Conservation (phyloP, 371 early-diverging fungal species). For the Syncephalastrum monosporum region DNA sequence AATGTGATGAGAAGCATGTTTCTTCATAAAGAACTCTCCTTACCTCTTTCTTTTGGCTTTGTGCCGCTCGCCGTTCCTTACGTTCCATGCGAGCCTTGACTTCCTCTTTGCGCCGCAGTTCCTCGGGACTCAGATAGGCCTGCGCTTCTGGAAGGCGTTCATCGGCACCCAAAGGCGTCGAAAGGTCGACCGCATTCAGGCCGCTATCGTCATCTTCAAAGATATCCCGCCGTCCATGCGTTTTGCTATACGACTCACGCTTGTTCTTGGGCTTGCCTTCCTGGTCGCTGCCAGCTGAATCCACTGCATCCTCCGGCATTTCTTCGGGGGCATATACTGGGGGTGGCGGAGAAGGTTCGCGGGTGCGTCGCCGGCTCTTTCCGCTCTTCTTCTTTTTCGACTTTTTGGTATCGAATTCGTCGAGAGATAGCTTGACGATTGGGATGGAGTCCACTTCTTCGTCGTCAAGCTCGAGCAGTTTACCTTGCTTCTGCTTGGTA, state of each 20-base stretch:
- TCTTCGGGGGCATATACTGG: constrained; percentile 65
- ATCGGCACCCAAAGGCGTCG: constrained; percentile 59
- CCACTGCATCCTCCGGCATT: constrained; percentile 64
- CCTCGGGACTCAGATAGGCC: constrained; percentile 65
- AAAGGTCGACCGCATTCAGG: constrained; percentile 58
- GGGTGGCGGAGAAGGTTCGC: constrained; percentile 38
- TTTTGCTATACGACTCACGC: constrained; percentile 24
- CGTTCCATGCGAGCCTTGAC: constrained; percentile 40
- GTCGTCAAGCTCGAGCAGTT: constrained; percentile 32
- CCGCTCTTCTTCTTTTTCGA: constrained; percentile 25
- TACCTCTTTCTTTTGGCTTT: constrained; percentile 16
- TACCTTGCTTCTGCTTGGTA: constrained; percentile 8
- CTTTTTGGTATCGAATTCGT: constrained; percentile 41
- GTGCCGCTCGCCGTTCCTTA: constrained; percentile 40
- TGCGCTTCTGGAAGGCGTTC: constrained; percentile 60
- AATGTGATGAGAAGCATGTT: neutral
- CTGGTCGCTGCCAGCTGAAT: constrained; percentile 47
- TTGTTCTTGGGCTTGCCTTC: constrained; percentile 14
- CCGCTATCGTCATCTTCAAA: constrained; percentile 39
- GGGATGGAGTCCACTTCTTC: constrained; percentile 83
- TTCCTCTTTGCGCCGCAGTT: constrained; percentile 57
- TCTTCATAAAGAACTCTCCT: neutral
- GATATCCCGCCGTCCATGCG: constrained; percentile 33
- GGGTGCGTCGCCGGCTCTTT: constrained; percentile 20
- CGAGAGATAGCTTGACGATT: constrained; percentile 71